phyloP scores from a whole-genome alignment of 2,329 filamentous ascomycete genomes.

The Fusarium brevicatenulatum region DNA sequence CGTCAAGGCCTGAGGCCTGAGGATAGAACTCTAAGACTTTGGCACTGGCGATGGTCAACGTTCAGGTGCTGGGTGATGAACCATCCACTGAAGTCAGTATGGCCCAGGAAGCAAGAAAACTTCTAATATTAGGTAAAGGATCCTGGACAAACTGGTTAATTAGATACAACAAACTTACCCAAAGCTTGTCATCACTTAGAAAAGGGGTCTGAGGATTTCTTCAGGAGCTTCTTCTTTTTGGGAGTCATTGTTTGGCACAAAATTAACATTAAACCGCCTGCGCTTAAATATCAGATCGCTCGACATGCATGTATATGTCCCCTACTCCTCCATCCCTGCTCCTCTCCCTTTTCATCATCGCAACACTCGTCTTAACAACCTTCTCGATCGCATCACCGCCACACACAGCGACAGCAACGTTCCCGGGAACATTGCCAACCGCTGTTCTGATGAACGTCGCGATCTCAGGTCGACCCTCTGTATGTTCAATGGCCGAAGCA shows the following conservation, averaged over 20 bases:
- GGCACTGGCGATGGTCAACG: not conserved
- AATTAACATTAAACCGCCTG: conserved; percentile 1
- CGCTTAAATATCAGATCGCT: conserved; percentile 35
- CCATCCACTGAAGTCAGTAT: not conserved
- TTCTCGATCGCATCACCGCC: conserved; percentile 36
- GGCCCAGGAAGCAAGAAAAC: not conserved
- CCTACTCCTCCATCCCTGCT: conserved; percentile 18
- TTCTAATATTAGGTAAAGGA: not conserved
- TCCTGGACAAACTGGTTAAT: not conserved
- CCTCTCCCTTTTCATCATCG: conserved; percentile 16
- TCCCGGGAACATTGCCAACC: conserved; percentile 25
- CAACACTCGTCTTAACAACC: conserved; percentile 31
- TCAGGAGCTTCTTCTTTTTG: not conserved
- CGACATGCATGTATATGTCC: conserved; percentile 37
- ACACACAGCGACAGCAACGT: conserved; percentile 39
- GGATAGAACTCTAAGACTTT: not conserved
- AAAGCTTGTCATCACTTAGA: not conserved
- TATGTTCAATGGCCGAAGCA: conserved; percentile 32
- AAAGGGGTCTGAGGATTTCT: not conserved
- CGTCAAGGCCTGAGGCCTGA: not conserved
- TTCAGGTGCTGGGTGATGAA: not conserved
- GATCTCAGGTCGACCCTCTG: conserved; percentile 39
- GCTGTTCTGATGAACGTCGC: conserved; percentile 31
- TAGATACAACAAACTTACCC: not conserved
- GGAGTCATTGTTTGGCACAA: not conserved